Percentiles rank a stretch among this genome's conserved stretches.
phyloP scores from a whole-genome alignment of 495 filamentous ascomycete species.

The Aspergillus hancockii region DNA sequence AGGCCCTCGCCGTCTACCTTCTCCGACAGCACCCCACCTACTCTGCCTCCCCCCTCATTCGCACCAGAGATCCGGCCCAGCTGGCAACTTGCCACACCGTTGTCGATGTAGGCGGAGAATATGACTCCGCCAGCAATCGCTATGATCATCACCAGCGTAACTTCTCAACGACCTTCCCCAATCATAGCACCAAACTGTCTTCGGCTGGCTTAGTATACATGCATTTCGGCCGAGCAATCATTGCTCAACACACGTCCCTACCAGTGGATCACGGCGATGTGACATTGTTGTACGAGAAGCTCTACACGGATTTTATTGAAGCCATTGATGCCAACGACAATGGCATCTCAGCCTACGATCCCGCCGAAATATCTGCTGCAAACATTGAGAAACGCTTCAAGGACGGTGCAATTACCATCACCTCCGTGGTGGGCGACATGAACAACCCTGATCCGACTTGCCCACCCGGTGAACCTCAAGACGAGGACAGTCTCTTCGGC shows the following conservation, averaged over 20 bases:
- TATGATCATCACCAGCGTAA: slow-evolving; percentile 98
- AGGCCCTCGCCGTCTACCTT: slow-evolving; percentile 96
- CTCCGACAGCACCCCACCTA: slow-evolving; percentile 87
- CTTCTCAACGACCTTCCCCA: slow-evolving; percentile 78
- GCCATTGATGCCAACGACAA: slow-evolving; percentile 98
- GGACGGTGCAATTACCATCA: slow-evolving; percentile 77
- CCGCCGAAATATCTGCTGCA: slow-evolving; percentile 59
- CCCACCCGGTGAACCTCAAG: slow-evolving; percentile 59
- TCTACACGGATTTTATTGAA: slow-evolving; percentile 93
- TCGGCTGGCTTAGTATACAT: slow-evolving; percentile 92
- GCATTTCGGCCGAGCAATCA: slow-evolving; percentile 86
- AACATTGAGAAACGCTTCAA: slow-evolving; percentile 77
- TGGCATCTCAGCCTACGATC: slow-evolving; percentile 80
- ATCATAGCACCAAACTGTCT: slow-evolving; percentile 80
- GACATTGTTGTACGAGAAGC: slow-evolving; percentile 75
- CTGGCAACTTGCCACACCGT: slow-evolving; percentile 88
- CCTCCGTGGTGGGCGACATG: slow-evolving; percentile 78
- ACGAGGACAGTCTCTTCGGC: slow-evolving; percentile 79
- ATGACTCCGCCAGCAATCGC: slow-evolving; percentile 70
- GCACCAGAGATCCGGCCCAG: slow-evolving; percentile 78
- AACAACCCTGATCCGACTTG: slow-evolving; percentile 59
- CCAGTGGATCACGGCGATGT: slow-evolving; percentile 64
- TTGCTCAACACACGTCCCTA: slow-evolving; percentile 67
- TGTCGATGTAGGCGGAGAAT: slow-evolving; percentile 92
- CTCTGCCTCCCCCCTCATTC: slow-evolving; percentile 69